Conservation (phyloP, 441 rosid species). For the Theobroma grandiflorum region DNA sequence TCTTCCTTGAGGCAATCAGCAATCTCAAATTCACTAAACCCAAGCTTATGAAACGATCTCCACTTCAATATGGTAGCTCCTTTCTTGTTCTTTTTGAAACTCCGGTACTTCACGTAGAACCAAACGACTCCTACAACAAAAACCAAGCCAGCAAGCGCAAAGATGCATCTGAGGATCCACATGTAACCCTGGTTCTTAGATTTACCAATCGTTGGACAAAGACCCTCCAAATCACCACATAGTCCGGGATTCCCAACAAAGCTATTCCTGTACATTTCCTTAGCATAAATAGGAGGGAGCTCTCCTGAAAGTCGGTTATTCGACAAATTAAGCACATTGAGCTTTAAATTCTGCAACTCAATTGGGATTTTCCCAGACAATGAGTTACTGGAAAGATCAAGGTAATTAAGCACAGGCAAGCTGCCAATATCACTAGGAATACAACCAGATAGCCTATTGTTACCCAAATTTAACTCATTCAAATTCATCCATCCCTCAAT, state of each 20-base stretch:
- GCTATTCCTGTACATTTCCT: constrained; percentile 46
- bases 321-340: constrained; percentile 63
- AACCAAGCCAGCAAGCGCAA: constrained; percentile 56
- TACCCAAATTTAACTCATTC: constrained; percentile 64
- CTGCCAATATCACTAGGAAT: constrained; percentile 59
- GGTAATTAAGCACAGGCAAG: constrained; percentile 69
- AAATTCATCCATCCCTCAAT: constrained; percentile 49
- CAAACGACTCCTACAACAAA: constrained; percentile 53
- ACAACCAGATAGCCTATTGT: constrained; percentile 56
- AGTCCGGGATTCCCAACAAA: constrained; percentile 64
- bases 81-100: constrained; percentile 45
- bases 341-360: constrained; percentile 70
- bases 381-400: constrained; percentile 63
- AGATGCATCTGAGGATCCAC: constrained; percentile 61
- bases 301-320: constrained; percentile 59
- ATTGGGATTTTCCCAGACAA: constrained; percentile 61
- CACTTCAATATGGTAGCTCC: constrained; percentile 51
- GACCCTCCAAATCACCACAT: constrained; percentile 55
- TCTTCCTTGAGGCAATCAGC: constrained; percentile 56
- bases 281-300: constrained; percentile 59
- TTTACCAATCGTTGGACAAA: constrained; percentile 44
- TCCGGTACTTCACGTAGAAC: constrained; percentile 56
- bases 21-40: constrained; percentile 64
- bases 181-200: constrained; percentile 40
- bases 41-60: constrained; percentile 71